Base-by-base conservation (phyloP, 768 basidiomycete species). In the Amanita muscaria region DNA sequence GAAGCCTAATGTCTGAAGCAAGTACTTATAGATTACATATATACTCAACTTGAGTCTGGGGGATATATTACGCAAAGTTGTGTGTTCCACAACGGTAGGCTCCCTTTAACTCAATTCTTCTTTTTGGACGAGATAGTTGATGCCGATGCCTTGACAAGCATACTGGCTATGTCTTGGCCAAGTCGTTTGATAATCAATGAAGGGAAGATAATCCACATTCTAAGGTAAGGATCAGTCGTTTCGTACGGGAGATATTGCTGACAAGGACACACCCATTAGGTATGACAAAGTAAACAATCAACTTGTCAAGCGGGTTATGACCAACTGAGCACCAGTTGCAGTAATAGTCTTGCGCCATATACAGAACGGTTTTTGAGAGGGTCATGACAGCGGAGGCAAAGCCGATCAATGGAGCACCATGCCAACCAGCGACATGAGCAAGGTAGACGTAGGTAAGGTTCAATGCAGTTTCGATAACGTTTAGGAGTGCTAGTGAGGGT, bases 321-420 rank as follows among this genome's bases (percentile, higher is more conserved):
- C 88, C 88, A 22, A 81, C 65, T 8, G 76, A 67, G 54, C 88
- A 90, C 40, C 68, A 79, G 2, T 72, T 70, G 59, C 87, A 88
- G 56, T 69, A 88, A 60, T 82, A 83, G 60, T 92, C 90, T 58
- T 89, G 81, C 11, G 68, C 59, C 71, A 75, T 77, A 62, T 93
- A 94, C n/a, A 94, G 70, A 5, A 79, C 58, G 2, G 91, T 94
- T 67, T 94, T 93, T 29, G 80, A 75, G 32, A 91, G 63, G 0
- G 91, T 93, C 82, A 90, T 80, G n/a, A 73, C 60, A 2, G 73
- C 80, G 1, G 77, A 70, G 14, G 74, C 67, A 55, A 91, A 85
- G 3, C 88, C 91, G 43, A 93, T 55, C 21, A 92, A 51, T 2
- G 84, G 74, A 0, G 90, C 86, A 10, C 75, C 64, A 2, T 85